Conservation (phyloP, 2,329 filamentous ascomycete species). For the Cercospora sp. region DNA sequence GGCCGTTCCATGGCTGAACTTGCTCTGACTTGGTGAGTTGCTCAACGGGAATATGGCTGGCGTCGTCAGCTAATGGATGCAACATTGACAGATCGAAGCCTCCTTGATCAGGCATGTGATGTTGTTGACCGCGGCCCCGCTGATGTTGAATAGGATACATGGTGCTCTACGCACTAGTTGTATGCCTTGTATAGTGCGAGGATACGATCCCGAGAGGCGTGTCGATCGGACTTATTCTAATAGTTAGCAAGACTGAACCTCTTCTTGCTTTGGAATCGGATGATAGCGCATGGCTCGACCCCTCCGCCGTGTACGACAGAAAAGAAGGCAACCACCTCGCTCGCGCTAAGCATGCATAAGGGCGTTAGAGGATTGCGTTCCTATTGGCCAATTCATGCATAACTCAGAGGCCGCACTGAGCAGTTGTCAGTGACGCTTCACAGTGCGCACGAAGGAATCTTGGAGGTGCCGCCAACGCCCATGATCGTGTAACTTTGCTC, state of each 20-base stretch:
- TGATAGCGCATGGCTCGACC: neutral
- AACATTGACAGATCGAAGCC: conserved; percentile 6
- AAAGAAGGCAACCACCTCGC: conserved; percentile 19
- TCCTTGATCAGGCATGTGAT: conserved; percentile 3
- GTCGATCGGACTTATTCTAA: neutral
- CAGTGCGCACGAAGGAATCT: conserved; percentile 9
- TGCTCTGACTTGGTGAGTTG: conserved; percentile 18
- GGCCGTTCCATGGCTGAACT: conserved; percentile 14
- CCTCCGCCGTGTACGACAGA: conserved; percentile 8
- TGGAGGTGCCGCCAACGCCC: neutral
- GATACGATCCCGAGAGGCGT: neutral
- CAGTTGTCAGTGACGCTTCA: conserved; percentile 16
- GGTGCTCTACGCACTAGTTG: neutral
- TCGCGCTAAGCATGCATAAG: conserved; percentile 19
- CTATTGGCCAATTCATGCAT: conserved; percentile 13
- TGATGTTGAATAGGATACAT: neutral
- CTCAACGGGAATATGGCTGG: conserved; percentile 13
- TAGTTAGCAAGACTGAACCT: neutral
- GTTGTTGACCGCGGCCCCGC: neutral
- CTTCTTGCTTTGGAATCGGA: neutral
- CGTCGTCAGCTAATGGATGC: conserved; percentile 8
- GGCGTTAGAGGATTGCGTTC: neutral
- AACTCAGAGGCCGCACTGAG: conserved; percentile 15
- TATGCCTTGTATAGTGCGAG: neutral
- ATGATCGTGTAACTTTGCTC: neutral